phyloP scores from a whole-genome alignment of 495 filamentous ascomycete genomes.

The Margaritispora aquatica region DNA sequence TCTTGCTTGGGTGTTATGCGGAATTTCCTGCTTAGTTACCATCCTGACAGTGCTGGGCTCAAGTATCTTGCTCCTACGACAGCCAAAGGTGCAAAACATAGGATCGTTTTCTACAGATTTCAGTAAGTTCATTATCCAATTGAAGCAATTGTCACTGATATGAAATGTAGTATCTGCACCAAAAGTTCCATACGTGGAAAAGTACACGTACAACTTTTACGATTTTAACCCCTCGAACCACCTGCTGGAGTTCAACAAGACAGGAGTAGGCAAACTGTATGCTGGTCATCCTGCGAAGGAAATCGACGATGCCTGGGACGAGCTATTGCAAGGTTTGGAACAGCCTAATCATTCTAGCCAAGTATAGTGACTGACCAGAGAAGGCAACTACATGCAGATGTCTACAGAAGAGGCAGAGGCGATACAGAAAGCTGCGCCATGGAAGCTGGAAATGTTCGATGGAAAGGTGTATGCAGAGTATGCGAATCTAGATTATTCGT shows the following conservation, averaged over 20 bases:
- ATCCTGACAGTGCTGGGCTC: too few relatives aligned
- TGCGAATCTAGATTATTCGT: background rate
- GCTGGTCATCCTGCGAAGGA: conserved; percentile 10
- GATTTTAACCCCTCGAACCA: background rate
- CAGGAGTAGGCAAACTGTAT: background rate
- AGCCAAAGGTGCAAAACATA: too few relatives aligned
- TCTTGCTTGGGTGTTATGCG: too few relatives aligned
- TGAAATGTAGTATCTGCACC: background rate
- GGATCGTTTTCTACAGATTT: too few relatives aligned
- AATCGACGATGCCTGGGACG: conserved; percentile 18
- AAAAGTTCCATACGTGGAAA: background rate
- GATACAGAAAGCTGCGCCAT: background rate
- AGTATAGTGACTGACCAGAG: too few relatives aligned
- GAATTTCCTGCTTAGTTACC: too few relatives aligned
- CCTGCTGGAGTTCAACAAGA: background rate
- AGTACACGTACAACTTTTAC: background rate
- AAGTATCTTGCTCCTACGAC: too few relatives aligned
- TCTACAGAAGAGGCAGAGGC: background rate
- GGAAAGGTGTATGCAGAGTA: background rate
- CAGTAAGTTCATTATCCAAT: too few relatives aligned
- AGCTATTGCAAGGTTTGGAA: conserved; percentile 9
- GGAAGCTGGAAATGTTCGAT: background rate
- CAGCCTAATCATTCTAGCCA: too few relatives aligned
- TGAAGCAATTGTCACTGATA: too few relatives aligned
- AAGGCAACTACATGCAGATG: background rate